Percentiles rank a stretch among this genome's conserved stretches.
phyloP scores from a whole-genome alignment of 2,329 filamentous ascomycete species.

The Thielaviopsis musarum region DNA sequence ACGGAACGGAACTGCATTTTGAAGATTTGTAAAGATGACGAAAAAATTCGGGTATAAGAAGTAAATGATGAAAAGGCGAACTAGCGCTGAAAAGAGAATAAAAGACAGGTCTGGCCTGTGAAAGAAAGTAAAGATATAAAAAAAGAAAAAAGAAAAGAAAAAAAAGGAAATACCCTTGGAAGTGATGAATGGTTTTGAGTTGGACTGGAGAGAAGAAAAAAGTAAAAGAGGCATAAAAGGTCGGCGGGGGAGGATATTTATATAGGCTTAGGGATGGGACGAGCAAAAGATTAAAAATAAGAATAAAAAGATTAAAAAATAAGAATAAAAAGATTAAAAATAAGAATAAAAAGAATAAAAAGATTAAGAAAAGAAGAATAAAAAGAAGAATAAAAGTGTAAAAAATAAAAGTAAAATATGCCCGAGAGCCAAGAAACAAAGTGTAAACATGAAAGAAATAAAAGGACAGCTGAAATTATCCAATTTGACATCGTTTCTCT shows the following conservation, averaged over 20 bases:
- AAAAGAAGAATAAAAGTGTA: too few relatives aligned
- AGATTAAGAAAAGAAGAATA: too few relatives aligned
- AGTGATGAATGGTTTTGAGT: slow-evolving; percentile 5
- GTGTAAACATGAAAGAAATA: too few relatives aligned
- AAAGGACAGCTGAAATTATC: too few relatives aligned
- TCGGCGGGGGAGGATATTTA: not conserved
- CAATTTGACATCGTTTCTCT: too few relatives aligned
- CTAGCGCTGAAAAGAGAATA: slow-evolving; percentile 24
- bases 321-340: too few relatives aligned
- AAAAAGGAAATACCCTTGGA: slow-evolving; percentile 9
- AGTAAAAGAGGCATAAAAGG: slow-evolving; percentile 15
- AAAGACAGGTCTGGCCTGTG: slow-evolving; percentile 30
- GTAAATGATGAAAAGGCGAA: slow-evolving; percentile 21
- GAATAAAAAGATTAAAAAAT: too few relatives aligned
- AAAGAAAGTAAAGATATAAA: slow-evolving; percentile 14
- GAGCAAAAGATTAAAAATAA: too few relatives aligned
- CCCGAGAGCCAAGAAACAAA: too few relatives aligned
- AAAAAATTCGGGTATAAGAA: not conserved
- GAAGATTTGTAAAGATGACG: slow-evolving; percentile 14
- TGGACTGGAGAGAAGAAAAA: slow-evolving; percentile 17
- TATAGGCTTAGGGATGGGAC: not conserved
- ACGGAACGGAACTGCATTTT: slow-evolving; percentile 38
- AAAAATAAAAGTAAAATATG: too few relatives aligned
- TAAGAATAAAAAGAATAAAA: too few relatives aligned
- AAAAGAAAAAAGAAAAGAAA: not conserved